Percentiles rank a stretch among this genome's conserved stretches.
These are phyloP conservation scores for Bipolaris victoriae DNA, from an alignment of 2,329 filamentous ascomycete genomes.

Conservation along the genomic window DNA sequence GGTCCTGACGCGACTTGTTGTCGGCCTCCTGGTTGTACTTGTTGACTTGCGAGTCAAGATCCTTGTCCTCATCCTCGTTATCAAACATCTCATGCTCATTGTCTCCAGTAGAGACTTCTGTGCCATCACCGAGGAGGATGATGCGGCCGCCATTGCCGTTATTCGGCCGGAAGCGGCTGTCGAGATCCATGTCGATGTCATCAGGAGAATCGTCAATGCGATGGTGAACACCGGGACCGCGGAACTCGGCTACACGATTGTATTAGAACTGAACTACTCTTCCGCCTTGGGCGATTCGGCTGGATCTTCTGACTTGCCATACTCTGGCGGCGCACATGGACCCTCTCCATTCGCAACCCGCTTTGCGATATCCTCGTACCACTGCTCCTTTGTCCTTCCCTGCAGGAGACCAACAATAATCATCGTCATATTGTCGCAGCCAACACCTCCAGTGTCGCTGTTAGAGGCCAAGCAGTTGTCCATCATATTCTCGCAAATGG, in stretches of 20 bases:
- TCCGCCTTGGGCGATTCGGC: slow-evolving; percentile 43
- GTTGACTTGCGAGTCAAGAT: slow-evolving; percentile 81
- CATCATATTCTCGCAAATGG: slow-evolving; percentile 99
- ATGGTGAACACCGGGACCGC: slow-evolving; percentile 58
- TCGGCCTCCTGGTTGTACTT: slow-evolving; percentile 58
- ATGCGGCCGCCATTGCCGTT: slow-evolving; percentile 73
- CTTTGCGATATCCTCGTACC: slow-evolving; percentile 95
- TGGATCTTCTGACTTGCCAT: slow-evolving; percentile 76
- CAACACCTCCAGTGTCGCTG: slow-evolving; percentile 96
- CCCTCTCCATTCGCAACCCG: slow-evolving; percentile 96
- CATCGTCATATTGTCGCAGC: slow-evolving; percentile 99
- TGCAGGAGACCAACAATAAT: slow-evolving; percentile 84
- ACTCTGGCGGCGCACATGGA: slow-evolving; percentile 97
- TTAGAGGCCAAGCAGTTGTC: slow-evolving; percentile 98
- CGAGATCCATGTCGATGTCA: slow-evolving; percentile 76
- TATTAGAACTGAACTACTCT: slow-evolving; percentile 48
- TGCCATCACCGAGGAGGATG: slow-evolving; percentile 94
- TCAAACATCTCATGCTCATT: slow-evolving; percentile 95
- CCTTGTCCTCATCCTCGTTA: slow-evolving; percentile 83
- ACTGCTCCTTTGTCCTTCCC: slow-evolving; percentile 93
- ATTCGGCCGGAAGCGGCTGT: slow-evolving; percentile 71
- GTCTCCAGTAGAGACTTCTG: slow-evolving; percentile 86
- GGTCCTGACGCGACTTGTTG: slow-evolving; percentile 25
- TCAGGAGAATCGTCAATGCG: slow-evolving; percentile 58
- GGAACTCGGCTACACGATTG: slow-evolving; percentile 55